Evolutionary conservation across 2,329 filamentous ascomycete species (phyloP).

Genomic region (Penicillium sp.): DNA sequence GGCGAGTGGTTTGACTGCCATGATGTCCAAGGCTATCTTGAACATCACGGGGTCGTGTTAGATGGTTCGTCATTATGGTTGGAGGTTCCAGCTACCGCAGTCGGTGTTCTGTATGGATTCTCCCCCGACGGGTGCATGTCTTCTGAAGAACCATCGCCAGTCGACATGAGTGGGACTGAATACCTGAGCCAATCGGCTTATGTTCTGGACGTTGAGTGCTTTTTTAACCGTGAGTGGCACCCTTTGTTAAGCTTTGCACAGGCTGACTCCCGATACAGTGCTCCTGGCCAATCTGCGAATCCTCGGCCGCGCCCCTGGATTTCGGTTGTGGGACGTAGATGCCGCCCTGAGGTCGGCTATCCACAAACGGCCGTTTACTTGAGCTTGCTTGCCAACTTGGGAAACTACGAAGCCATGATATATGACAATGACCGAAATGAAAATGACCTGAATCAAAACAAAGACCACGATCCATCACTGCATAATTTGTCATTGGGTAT

Average conservation of each 20-base stretch:
- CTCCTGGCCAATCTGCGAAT: slow-evolving; percentile 29
- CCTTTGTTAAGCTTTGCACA: neutral
- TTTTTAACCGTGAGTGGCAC: slow-evolving; percentile 25
- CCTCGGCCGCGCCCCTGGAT: slow-evolving; percentile 36
- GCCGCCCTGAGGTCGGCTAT: slow-evolving; percentile 26
- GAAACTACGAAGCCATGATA: neutral
- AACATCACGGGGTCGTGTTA: slow-evolving; percentile 30
- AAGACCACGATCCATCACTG: slow-evolving; percentile 12
- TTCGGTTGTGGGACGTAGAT: slow-evolving; percentile 33
- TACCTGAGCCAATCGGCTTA: slow-evolving; percentile 5
- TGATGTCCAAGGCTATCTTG: slow-evolving; percentile 72
- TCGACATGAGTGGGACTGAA: neutral
- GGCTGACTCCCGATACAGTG: slow-evolving; percentile 11
- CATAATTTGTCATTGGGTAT: slow-evolving; percentile 18
- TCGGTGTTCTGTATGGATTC: slow-evolving; percentile 10
- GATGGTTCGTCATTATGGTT: slow-evolving; percentile 30
- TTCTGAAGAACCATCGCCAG: neutral
- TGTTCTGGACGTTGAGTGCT: slow-evolving; percentile 28
- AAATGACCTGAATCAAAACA: neutral
- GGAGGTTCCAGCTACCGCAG: slow-evolving; percentile 19
- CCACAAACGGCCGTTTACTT: slow-evolving; percentile 12
- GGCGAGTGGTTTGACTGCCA: slow-evolving; percentile 75
- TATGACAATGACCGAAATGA: neutral
- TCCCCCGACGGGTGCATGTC: slow-evolving; percentile 14
- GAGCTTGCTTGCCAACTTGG: neutral